Evolutionary conservation across 1,139 yeast species (phyloP), one percentile per base, ranked within the genome.

Genomic region (Debaryomycetaceae sp.): DNA sequence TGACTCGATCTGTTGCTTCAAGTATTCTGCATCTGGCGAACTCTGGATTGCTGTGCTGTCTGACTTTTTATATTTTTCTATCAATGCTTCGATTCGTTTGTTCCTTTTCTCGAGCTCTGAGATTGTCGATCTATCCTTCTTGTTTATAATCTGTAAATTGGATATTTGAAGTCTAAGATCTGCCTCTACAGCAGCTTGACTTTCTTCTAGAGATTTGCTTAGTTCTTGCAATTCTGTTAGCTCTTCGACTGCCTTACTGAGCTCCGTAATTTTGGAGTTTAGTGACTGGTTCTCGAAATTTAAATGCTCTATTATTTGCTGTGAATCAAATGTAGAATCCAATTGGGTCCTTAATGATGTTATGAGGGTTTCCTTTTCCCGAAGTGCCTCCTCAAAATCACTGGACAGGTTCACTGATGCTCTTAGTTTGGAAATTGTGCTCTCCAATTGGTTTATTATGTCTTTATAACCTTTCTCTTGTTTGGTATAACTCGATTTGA

Each of bases 161-260:
- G 58, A 58, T n/a, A 83, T 61, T 22, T 79, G 79, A 5, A 55
- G 50, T 19, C 65, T 59, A 17, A 83, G 63, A 37, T 81, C 83
- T n/a, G 53, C 51, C 47, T 83, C 88, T 1, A 80, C 68, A n/a
- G 69, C 73, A 1, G 58, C 44, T 45, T 80, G 86, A 36, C 67
- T 68, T 11, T 70, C 74, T 44, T 85, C 92, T n/a, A 87, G 63
- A 46, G 82, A 83, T 40, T 69, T 75, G 43, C 81, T 83, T 14
- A 86, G 59, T 34, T 73, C 79, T 43, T 76, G 79, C 17, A 85
- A 56, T 40, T 81, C 81, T 38, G 76, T 81, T 31, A 83, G 63
- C 43, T 86, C 89, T 5, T 67, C 67, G 1, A 83, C 63, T 0
- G 78, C 69, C 2, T 46, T 53, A 34, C 68, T 61, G 31, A 81